Base-by-base conservation (phyloP, 2,329 filamentous ascomycete genomes). In the Arthrobotrys entomopaga region DNA sequence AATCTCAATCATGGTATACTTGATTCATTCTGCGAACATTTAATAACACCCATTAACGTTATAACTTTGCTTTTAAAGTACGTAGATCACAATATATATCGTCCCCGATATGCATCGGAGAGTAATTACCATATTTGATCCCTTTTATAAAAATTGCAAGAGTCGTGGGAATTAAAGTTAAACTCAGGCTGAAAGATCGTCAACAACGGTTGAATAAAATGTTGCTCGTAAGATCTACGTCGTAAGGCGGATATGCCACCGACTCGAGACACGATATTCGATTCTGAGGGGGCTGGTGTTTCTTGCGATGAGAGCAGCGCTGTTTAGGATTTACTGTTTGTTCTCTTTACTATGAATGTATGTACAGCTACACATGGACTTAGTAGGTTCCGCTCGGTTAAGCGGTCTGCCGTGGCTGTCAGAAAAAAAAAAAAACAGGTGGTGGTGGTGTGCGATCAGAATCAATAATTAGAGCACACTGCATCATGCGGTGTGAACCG, bases 401-500 rank as follows among this genome's bases (percentile, higher is more conserved):
- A 63, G 65, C 65, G 52, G 57, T 52, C 57, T 49, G 50, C 58
- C 42, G 50, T 57, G 65, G 52, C 65, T 70, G 54, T 46, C 29
- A 34, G n/a, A n/a, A n/a, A n/a, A n/a, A 40, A 40, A 40, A 15
- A 15, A 46, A 42, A 29, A 29, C 4, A 40, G 24, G n/a, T 3
- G 3, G 42, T 38, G 8, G 7, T 34, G 5, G 29, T 34, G 29
- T 34, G 29, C 29, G 29, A 34, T 34, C 29, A 29, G 7, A 46
- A 16, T 19, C 16, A 46, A 24, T 8, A 19, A 40, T n/a, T n/a
- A n/a, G n/a, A 34, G 61, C 43, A 56, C 43, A 50, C 24, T 43
- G 50, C 65, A 69, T 70, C 19, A 61, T 58, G 58, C 58, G 52
- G 58, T 40, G 57, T 69, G 56, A 61, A 61, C 65, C 50, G 58